Evolutionary conservation across 2,329 filamentous ascomycete species (phyloP).

Genomic region (Diplodia intermedia): DNA sequence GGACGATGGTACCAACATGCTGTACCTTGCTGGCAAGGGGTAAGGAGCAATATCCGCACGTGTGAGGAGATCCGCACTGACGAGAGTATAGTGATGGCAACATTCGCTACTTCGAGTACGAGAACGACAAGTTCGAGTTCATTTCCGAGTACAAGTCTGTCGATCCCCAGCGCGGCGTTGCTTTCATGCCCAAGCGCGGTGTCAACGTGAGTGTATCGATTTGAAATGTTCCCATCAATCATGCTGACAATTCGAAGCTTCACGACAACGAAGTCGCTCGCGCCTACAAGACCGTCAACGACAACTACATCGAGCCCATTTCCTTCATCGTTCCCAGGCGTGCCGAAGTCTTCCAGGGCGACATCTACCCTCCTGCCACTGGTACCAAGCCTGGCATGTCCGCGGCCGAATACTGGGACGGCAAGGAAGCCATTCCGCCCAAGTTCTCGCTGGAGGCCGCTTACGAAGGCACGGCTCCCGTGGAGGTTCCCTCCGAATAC

Average conservation of each 20-base stretch:
- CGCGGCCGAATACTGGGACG: slow-evolving; percentile 81
- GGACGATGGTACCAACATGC: slow-evolving; percentile 94
- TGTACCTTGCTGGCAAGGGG: slow-evolving; percentile 98
- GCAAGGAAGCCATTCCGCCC: slow-evolving; percentile 81
- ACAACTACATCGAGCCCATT: slow-evolving; percentile 91
- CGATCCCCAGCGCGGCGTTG: slow-evolving; percentile 92
- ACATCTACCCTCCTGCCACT: slow-evolving; percentile 89
- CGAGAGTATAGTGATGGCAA: slow-evolving; percentile 78
- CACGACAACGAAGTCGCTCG: slow-evolving; percentile 97
- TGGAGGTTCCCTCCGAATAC: slow-evolving; percentile 75
- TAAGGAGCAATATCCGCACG: slow-evolving; percentile 55
- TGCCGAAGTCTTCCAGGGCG: slow-evolving; percentile 93
- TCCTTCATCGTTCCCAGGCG: slow-evolving; percentile 96
- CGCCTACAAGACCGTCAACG: slow-evolving; percentile 96
- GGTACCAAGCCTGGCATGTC: slow-evolving; percentile 82
- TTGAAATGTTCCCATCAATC: background rate
- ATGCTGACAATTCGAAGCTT: slow-evolving; percentile 58
- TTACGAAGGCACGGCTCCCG: slow-evolving; percentile 82
- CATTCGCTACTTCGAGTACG: slow-evolving; percentile 98
- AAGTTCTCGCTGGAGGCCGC: slow-evolving; percentile 95
- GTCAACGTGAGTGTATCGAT: slow-evolving; percentile 72
- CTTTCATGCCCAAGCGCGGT: slow-evolving; percentile 92
- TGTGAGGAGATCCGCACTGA: slow-evolving; percentile 33
- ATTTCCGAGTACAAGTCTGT: slow-evolving; percentile 96
- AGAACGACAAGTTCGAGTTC: slow-evolving; percentile 98